These are phyloP conservation scores for Penicillium simplicissimum DNA, from an alignment of 495 filamentous ascomycete genomes.

Conservation along the genomic window DNA sequence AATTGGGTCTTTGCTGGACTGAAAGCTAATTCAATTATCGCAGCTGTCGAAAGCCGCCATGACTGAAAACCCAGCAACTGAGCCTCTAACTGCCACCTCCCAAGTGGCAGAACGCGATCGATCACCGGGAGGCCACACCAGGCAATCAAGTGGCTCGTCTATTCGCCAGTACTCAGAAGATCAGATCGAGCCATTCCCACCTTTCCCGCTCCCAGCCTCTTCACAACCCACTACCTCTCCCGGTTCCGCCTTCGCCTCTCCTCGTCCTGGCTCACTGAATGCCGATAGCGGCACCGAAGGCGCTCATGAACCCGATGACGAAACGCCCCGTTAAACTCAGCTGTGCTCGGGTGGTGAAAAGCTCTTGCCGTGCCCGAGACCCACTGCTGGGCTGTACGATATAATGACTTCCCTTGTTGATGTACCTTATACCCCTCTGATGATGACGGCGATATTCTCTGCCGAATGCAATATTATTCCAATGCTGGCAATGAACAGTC, in stretches of 20 bases:
- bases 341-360: not conserved
- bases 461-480: slow-evolving; percentile 1
- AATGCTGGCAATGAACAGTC: slow-evolving; percentile 12
- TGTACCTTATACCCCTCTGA: slow-evolving; percentile 26
- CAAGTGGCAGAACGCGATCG: slow-evolving; percentile 16
- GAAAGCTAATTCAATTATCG: slow-evolving; percentile 12
- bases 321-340: slow-evolving; percentile 1
- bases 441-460: not conserved
- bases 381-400: slow-evolving; percentile 29
- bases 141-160: slow-evolving; percentile 19
- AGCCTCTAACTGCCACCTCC: slow-evolving; percentile 12
- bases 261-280: slow-evolving; percentile 15
- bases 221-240: slow-evolving; percentile 8
- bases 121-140: slow-evolving; percentile 1
- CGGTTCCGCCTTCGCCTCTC: slow-evolving; percentile 8
- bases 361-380: not conserved
- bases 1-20: not conserved
- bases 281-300: not conserved
- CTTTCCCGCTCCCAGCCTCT: slow-evolving; percentile 24
- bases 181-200: slow-evolving; percentile 43
- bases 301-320: not conserved
- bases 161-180: slow-evolving; percentile 21
- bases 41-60: slow-evolving; percentile 18
- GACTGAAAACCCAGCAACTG: slow-evolving; percentile 11
- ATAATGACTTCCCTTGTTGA: slow-evolving; percentile 31